A percentile compares a stretch with the other conserved stretches of the same genome.
These are phyloP conservation scores for Osmanthus fragrans DNA, from an alignment of 257 asterid species.

Conservation along the genomic window DNA sequence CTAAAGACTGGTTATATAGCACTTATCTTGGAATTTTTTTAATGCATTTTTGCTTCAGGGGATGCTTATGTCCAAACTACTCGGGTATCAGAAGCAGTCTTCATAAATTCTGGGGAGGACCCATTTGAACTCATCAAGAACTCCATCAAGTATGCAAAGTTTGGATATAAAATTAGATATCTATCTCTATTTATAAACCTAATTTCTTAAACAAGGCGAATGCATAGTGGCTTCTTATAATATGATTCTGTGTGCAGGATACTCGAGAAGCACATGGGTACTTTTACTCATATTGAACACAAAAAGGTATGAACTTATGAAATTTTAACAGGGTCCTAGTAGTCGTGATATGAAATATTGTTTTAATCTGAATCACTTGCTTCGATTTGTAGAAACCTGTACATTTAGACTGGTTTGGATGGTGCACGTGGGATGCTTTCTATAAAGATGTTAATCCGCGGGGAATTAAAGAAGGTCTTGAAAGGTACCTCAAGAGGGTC, in stretches of 20 bases:
- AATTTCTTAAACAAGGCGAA: not conserved
- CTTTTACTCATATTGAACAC: slow-evolving; percentile 50
- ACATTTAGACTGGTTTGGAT: slow-evolving; percentile 54
- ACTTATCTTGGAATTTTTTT: not conserved
- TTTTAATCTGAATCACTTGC: slow-evolving; percentile 13
- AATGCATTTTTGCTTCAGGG: slow-evolving; percentile 29
- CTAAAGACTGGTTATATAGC: not conserved
- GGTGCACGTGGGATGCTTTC: slow-evolving; percentile 68
- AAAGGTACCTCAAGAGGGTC: slow-evolving; percentile 31
- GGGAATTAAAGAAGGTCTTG: slow-evolving; percentile 58
- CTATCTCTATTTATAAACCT: not conserved
- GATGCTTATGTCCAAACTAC: slow-evolving; percentile 42
- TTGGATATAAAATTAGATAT: not conserved
- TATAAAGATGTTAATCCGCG: slow-evolving; percentile 42
- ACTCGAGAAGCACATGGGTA: slow-evolving; percentile 49
- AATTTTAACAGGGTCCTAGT: not conserved
- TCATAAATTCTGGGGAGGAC: slow-evolving; percentile 52
- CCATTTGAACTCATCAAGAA: slow-evolving; percentile 60
- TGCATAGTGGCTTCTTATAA: slow-evolving; percentile 14
- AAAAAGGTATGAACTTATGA: slow-evolving; percentile 37
- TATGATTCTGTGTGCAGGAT: slow-evolving; percentile 32
- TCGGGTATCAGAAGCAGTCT: slow-evolving; percentile 42
- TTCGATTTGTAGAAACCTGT: slow-evolving; percentile 37
- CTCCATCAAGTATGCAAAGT: slow-evolving; percentile 47
- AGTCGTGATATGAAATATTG: not conserved